These are phyloP conservation scores for Saccharomycopsis capsularis DNA, from an alignment of 805 yeast species.

Conservation along the genomic window DNA sequence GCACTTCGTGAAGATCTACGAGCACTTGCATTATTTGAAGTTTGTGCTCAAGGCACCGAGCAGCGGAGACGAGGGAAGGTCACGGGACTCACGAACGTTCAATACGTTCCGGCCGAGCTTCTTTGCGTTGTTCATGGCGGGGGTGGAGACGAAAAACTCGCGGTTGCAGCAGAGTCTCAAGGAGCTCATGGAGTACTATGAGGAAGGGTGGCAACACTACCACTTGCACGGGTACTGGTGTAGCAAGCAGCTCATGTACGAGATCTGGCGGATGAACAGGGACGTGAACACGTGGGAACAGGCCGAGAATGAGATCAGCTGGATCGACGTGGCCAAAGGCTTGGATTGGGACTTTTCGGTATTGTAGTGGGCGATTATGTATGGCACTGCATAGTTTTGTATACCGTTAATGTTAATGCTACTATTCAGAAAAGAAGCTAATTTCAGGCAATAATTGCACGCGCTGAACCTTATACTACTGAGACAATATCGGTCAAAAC, in stretches of 20 bases:
- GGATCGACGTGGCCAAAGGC: constrained; percentile 32
- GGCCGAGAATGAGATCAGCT: constrained; percentile 30
- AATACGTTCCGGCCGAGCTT: constrained; percentile 27
- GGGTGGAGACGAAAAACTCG: constrained; percentile 24
- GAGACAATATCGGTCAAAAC: no score
- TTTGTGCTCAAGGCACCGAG: not conserved
- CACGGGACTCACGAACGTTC: constrained; percentile 20
- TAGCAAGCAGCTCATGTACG: constrained; percentile 36
- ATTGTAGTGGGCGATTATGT: no score
- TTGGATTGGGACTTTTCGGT: not conserved
- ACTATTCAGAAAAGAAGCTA: no score
- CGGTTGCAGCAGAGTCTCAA: constrained; percentile 24
- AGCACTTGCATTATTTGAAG: constrained; percentile 38
- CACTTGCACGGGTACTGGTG: constrained; percentile 33
- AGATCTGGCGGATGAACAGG: constrained; percentile 33
- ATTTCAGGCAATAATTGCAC: no score
- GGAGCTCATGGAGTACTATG: constrained; percentile 22
- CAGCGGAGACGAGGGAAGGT: constrained; percentile 20
- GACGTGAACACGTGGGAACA: constrained; percentile 22
- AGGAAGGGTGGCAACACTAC: constrained; percentile 23
- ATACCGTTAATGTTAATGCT: no score
- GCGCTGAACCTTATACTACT: no score
- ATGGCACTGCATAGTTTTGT: no score
- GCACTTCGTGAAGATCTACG: constrained; percentile 33
- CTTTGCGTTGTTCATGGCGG: constrained; percentile 34